Base-by-base conservation (phyloP, 352 stramenopile genomes). In the Globisporangium takayamanum region DNA sequence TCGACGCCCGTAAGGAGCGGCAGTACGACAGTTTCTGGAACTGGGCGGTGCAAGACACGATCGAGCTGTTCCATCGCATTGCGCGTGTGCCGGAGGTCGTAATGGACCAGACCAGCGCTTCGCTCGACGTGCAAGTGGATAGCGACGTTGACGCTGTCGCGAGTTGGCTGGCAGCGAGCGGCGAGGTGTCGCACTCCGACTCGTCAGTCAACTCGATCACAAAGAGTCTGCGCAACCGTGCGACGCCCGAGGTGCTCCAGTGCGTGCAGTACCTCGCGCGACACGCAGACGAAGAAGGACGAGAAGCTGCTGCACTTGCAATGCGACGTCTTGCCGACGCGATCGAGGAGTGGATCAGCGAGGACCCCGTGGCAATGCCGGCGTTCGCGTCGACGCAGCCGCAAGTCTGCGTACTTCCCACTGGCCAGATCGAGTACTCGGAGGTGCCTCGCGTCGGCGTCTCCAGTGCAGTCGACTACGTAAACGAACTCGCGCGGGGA, bases 1-100 rank as follows among this genome's bases (percentile, higher is more conserved):
- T 91, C 41, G 81, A 92, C 44, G 62, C 70, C 20, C 79, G 79
- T 39, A 90, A 89, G 70, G 78, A 89, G 49, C 76, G 80, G 25
- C 68, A 76, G 55, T 92, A 89, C 62, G 78, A 89, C 63, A 89
- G 78, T 57, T 89, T 79, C 65, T 92, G 83, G 80, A 91, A 91
- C 73, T 92, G 80, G 83, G 80, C 73, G 22, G 59, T 88, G 20
- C 80, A 90, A 63, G 80, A 89, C 57, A 66, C 69, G 25, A 66
- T 89, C 51, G 78, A 89, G 62, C 53, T 88, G 39, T 87, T 85
- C 64, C 83, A 77, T 57, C 67, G 72, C 16, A 76, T 74, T 10
- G 63, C 76, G 4, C 52, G 66, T n/a, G 62, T 63, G 22, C 50
- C 69, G 5, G 68, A 67, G 55, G 50, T 54, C n/a, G 42, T 63